Percentiles rank a stretch among this genome's conserved stretches.
These are phyloP conservation scores for Nicotiana noctiflora DNA, from an alignment of 257 asterid species.

Conservation along the genomic window DNA sequence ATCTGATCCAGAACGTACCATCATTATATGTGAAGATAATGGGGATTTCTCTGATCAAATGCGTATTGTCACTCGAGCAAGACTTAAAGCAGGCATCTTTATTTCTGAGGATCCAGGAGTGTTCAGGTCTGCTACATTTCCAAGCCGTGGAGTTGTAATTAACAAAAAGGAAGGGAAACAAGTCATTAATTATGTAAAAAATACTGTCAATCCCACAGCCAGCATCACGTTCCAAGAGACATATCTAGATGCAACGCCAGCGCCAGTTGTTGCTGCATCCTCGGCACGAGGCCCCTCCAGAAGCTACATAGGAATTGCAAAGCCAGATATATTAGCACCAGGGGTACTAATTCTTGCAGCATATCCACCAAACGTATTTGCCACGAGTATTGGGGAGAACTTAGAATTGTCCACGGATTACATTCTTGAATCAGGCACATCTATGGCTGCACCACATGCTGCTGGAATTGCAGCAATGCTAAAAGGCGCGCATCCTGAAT, in stretches of 20 bases:
- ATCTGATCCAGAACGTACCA: not conserved
- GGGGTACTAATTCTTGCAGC: conserved; percentile 10
- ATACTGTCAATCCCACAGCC: not conserved
- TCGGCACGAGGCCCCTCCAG: not conserved
- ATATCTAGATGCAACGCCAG: not conserved
- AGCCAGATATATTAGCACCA: conserved; percentile 10
- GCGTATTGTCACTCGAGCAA: not conserved
- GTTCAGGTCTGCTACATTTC: not conserved
- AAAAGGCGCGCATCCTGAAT: no score
- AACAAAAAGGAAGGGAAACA: not conserved
- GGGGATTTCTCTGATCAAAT: not conserved
- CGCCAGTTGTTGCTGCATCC: not conserved
- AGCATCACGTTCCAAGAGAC: conserved; percentile 9
- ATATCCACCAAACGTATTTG: not conserved
- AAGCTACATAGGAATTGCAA: conserved; percentile 1
- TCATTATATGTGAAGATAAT: not conserved
- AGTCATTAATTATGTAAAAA: not conserved
- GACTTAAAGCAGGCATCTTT: not conserved
- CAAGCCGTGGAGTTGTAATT: not conserved
- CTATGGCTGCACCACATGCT: conserved; percentile 6
- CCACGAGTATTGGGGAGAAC: not conserved
- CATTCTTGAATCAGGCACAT: conserved; percentile 12
- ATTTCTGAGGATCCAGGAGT: not conserved
- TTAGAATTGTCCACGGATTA: not conserved
- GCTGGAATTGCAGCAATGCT: not conserved